Evolutionary conservation across 257 asterid species (phyloP).

Genomic region (Rehmannia glutinosa): DNA sequence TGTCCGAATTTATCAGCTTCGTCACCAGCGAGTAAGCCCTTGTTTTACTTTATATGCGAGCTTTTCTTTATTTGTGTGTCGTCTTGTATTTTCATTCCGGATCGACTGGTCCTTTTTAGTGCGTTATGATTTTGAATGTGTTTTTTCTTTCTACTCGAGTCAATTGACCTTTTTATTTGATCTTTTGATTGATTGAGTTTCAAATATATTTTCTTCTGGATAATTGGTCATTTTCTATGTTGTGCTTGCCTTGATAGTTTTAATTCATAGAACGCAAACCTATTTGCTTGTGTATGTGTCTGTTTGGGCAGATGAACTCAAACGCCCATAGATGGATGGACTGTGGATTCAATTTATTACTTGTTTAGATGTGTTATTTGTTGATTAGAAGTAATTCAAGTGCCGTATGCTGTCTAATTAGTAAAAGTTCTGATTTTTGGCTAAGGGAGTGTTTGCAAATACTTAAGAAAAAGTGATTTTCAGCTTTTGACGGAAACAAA

Average conservation of each 20-base stretch:
- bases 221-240: background rate
- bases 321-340: background rate
- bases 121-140: background rate
- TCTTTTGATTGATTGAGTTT: background rate
- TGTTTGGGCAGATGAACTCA: background rate
- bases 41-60: background rate
- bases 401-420: background rate
- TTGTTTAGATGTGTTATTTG: background rate
- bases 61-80: too few relatives aligned
- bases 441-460: too few relatives aligned
- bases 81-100: background rate
- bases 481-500: too few relatives aligned
- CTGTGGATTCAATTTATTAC: background rate
- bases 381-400: background rate
- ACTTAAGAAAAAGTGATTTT: too few relatives aligned
- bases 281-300: background rate
- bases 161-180: background rate
- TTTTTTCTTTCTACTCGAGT: background rate
- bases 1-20: constrained; percentile 69
- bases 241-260: background rate
- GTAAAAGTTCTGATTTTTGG: background rate
- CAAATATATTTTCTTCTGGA: too few relatives aligned
- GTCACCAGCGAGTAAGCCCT: constrained; percentile 61
- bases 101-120: background rate
- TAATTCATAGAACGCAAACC: background rate